Base-by-base conservation (phyloP, 2,329 filamentous ascomycete species). In the Cytospora paraplurivora region DNA sequence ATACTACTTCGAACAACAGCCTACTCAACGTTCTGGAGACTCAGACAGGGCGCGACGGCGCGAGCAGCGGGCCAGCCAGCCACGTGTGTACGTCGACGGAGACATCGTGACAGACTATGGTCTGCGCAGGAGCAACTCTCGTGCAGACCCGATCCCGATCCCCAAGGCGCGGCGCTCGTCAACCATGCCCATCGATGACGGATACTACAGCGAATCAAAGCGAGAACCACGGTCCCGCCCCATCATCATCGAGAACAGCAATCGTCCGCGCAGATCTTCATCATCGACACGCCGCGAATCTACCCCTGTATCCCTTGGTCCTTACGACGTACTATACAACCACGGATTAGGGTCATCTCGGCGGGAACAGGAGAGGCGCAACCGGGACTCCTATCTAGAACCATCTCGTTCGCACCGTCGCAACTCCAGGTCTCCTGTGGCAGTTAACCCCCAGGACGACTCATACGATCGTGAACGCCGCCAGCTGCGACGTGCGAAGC, bases 61-160 rank as follows among this genome's bases (percentile, higher is more conserved):
- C 21, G 65, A 62, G 21, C 65, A 53, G 49, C 59, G 56, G 17
- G 41, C 52, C 34, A 44, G 62, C 59, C 56, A 65, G 21, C 65
- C 62, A 17, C 59, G 52, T 34, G 41, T 62, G n/a, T 65, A 67
- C 35, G 55, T 62, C 35, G 63, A 67, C 10, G 65, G 63, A 32
- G 65, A 67, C 19, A 56, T 38, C n/a, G 62, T 66, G 19, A 50
- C 52, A 8, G 64, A 66, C 53, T 65, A 65, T 38, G 54, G 55
- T 49, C 35, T 65, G n/a, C 63, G 63, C 38, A 59, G 62, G 27
- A 65, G 59, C 34, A 58, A 55, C 44, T 54, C 59, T 15, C 62
- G 63, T 12, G 19, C 59, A 13, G 34, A 65, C 13, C 65, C 65
- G 7, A 63, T 67, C 19, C 56, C 65, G 19, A 67, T 67, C 54